Conservation (phyloP, 768 basidiomycete species). For the Ramaria sp. region DNA sequence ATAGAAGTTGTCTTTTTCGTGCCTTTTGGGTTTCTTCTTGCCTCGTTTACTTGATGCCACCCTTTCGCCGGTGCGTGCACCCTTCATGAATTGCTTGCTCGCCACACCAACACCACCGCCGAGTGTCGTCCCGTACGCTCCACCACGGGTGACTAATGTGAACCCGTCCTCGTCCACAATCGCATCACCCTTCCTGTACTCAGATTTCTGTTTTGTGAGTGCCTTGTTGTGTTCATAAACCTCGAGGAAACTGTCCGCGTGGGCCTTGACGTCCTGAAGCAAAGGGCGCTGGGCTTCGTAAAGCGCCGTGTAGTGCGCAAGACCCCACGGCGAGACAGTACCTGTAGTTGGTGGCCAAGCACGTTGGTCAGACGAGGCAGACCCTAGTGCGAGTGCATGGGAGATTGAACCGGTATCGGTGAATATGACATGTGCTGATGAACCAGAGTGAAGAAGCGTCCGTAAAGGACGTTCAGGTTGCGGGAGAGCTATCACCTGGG, state of each 20-base stretch:
- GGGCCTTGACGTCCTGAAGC: conserved; percentile 59
- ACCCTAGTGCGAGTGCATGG: conserved; percentile 37
- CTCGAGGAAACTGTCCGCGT: conserved; percentile 70
- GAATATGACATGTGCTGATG: conserved; percentile 60
- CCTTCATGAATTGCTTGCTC: conserved; percentile 42
- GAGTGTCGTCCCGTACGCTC: conserved; percentile 78
- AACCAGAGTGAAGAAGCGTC: conserved; percentile 48
- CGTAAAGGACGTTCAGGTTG: conserved; percentile 31
- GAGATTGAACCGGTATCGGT: conserved; percentile 64
- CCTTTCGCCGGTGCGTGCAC: conserved; percentile 17
- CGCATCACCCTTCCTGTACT: conserved; percentile 75
- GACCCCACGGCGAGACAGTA: conserved; percentile 43
- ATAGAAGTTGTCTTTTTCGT: conserved; percentile 59
- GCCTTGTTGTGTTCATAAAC: conserved; percentile 65
- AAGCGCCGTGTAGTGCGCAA: conserved; percentile 58
- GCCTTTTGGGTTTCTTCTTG: conserved; percentile 53
- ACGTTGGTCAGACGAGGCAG: conserved; percentile 39
- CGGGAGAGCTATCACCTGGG: conserved; percentile 55
- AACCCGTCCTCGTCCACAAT: conserved; percentile 93
- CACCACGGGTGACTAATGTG: conserved; percentile 87
- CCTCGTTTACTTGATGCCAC: conserved; percentile 16
- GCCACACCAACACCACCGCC: conserved; percentile 69
- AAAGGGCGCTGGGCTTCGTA: conserved; percentile 67
- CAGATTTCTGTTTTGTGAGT: conserved; percentile 40
- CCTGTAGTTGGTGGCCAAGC: conserved; percentile 53